These are phyloP conservation scores for Lycium ferocissimum DNA, from an alignment of 257 asterid genomes.

Conservation along the genomic window DNA sequence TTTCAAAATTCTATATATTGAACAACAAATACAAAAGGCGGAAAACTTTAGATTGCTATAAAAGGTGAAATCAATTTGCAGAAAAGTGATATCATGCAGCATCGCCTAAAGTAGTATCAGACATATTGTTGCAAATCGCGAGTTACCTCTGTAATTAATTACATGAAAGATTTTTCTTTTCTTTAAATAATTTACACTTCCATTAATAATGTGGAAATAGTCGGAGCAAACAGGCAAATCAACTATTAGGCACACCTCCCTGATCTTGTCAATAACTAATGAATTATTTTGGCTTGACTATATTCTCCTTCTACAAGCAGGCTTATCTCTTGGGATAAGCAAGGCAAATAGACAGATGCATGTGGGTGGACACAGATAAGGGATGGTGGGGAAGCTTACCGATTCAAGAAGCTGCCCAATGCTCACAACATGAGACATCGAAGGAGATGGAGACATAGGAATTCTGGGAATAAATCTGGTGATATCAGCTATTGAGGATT, in stretches of 20 bases:
- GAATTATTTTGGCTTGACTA: not conserved
- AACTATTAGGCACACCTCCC: conserved; percentile 7
- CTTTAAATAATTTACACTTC: not conserved
- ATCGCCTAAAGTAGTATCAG: not conserved
- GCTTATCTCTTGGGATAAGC: not conserved
- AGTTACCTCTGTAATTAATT: not conserved
- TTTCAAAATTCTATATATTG: not conserved
- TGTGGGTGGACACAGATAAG: not conserved
- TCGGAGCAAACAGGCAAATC: not conserved
- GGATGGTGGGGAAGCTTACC: conserved; percentile 45
- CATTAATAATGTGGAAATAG: not conserved
- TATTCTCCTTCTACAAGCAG: conserved; percentile 2
- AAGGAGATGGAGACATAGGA: conserved; percentile 82
- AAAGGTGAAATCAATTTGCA: not conserved
- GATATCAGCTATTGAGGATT: conserved; percentile 79
- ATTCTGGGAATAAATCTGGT: conserved; percentile 72
- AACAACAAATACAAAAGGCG: not conserved
- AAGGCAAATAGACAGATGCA: not conserved
- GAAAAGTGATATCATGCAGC: not conserved
- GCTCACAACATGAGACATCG: conserved; percentile 83
- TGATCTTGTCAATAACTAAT: not conserved
- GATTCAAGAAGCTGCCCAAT: conserved; percentile 94
- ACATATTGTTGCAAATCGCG: not conserved
- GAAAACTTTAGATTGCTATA: not conserved
- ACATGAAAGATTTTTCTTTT: not conserved